Percentiles rank a stretch among this genome's conserved stretches.
Evolutionary conservation across 2,329 filamentous ascomycete species (phyloP).

Genomic region (Podosphaera xanthii): DNA sequence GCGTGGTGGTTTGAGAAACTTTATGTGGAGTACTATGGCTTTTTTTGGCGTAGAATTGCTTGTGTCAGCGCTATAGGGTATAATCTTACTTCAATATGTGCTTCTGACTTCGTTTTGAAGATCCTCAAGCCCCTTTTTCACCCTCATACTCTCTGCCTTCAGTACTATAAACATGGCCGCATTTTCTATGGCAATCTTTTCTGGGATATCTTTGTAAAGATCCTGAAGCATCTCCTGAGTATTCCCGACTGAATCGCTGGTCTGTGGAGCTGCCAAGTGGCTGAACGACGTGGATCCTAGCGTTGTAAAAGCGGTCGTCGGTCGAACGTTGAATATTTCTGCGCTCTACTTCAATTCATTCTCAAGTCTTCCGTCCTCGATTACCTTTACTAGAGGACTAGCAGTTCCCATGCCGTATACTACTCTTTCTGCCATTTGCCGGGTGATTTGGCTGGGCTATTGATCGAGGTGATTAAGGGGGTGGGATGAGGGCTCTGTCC

Average conservation of each 20-base stretch:
- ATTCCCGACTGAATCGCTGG: neutral
- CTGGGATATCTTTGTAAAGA: neutral
- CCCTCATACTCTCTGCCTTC: neutral
- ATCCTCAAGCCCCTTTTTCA: neutral
- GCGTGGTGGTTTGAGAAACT: neutral
- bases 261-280: too few relatives aligned
- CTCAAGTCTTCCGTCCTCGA: too few relatives aligned
- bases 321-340: too few relatives aligned
- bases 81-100: neutral
- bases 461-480: too few relatives aligned
- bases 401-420: too few relatives aligned
- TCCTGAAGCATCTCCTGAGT: neutral
- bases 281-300: too few relatives aligned
- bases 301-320: too few relatives aligned
- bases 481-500: too few relatives aligned
- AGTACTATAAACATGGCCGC: neutral
- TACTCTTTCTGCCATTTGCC: too few relatives aligned
- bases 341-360: too few relatives aligned
- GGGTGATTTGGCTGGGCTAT: too few relatives aligned
- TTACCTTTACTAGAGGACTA: too few relatives aligned
- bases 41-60: neutral
- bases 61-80: neutral
- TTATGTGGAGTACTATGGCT: neutral
- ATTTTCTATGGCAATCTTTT: neutral
- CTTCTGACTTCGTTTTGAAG: neutral